Conservation (phyloP, 306 rosid genomes). For the Quercus dentata region DNA sequence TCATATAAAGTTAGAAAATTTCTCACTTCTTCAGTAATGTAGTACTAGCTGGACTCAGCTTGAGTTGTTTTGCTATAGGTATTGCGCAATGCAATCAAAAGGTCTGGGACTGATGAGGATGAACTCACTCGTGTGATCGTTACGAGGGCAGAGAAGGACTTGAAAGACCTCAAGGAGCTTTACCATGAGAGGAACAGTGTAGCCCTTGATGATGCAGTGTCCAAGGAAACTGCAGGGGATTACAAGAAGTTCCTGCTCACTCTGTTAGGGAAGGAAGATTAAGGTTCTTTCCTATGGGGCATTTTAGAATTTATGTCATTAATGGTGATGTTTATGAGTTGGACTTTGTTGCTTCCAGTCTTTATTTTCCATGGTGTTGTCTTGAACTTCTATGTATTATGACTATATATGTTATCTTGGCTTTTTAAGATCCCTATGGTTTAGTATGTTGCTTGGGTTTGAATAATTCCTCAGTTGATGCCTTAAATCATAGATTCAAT, state of each 20-base stretch:
- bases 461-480: slow-evolving; percentile 42
- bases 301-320: not conserved
- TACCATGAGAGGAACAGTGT: slow-evolving; percentile 79
- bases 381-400: not conserved
- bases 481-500: too few species aligned
- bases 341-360: not conserved
- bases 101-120: slow-evolving; percentile 65
- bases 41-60: not conserved
- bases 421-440: too few species aligned
- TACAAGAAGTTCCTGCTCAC: slow-evolving; percentile 69
- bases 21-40: not conserved
- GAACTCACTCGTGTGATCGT: slow-evolving; percentile 75
- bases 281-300: not conserved
- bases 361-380: not conserved
- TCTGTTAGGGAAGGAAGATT: slow-evolving; percentile 55
- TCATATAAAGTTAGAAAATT: not conserved
- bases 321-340: not conserved
- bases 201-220: slow-evolving; percentile 62
- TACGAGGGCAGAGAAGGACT: slow-evolving; percentile 78
- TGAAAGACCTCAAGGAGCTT: slow-evolving; percentile 55
- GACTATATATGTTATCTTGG: not conserved
- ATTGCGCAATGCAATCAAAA: slow-evolving; percentile 55
- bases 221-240: slow-evolving; percentile 67
- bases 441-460: not conserved
- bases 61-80: slow-evolving; percentile 23